These are phyloP conservation scores for Leccinum olivaceopallidum DNA, from an alignment of 768 basidiomycete genomes.

Conservation along the genomic window DNA sequence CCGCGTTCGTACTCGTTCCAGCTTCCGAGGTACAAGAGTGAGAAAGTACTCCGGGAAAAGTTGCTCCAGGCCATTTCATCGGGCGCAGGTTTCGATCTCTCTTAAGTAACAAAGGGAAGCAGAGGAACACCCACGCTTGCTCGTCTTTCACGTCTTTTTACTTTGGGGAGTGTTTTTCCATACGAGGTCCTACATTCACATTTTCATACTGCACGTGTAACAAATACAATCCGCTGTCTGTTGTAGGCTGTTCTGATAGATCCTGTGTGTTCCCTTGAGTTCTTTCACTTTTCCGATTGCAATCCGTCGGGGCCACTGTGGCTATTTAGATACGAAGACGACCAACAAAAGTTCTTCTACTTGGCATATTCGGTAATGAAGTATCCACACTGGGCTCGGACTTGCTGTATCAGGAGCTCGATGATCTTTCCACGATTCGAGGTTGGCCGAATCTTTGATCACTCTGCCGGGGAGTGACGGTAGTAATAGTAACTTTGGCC, in stretches of 20 bases:
- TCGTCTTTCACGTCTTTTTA: not conserved
- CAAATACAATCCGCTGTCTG: constrained; percentile 1
- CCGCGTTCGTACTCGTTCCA: constrained; percentile 26
- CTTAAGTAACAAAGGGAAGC: constrained; percentile 49
- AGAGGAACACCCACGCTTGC: no score
- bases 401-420: no score
- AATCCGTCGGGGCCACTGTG: not conserved
- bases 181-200: not conserved
- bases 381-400: no score
- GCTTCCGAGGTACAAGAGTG: constrained; percentile 71
- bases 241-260: constrained; percentile 17
- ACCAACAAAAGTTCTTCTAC: no score
- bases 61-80: constrained; percentile 84
- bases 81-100: constrained; percentile 92
- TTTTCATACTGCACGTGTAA: constrained; percentile 8
- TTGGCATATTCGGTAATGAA: no score
- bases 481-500: no score
- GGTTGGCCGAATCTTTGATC: no score
- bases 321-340: not conserved
- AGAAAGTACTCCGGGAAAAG: constrained; percentile 67
- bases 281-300: not conserved
- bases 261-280: not conserved
- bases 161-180: constrained; percentile 1
- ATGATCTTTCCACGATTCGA: no score
- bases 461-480: no score